A percentile compares a stretch with the other conserved stretches of the same genome.
Conservation (phyloP, 2,329 filamentous ascomycete species). For the Xylaria arbuscula region DNA sequence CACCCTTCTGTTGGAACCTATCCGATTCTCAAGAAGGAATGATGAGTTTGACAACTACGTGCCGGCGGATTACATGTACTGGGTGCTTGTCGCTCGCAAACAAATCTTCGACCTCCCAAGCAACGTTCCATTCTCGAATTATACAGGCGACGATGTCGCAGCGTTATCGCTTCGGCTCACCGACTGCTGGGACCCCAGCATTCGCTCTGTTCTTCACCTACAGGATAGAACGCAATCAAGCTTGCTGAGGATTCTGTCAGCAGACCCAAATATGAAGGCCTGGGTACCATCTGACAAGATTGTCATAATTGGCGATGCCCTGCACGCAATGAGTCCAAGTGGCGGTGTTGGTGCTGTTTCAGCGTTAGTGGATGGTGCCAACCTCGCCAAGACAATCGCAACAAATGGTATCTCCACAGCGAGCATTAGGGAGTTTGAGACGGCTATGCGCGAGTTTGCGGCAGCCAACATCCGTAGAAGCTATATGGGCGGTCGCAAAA, state of each 20-base stretch:
- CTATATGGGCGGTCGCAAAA: conserved; percentile 18
- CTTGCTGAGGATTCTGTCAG: conserved; percentile 21
- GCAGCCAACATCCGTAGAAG: conserved; percentile 15
- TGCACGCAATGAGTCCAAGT: conserved; percentile 34
- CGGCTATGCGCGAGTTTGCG: conserved; percentile 18
- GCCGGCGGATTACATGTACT: conserved; percentile 51
- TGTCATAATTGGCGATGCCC: conserved; percentile 30
- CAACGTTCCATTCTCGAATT: conserved; percentile 20
- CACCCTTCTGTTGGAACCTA: conserved; percentile 40
- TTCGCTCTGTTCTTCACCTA: conserved; percentile 29
- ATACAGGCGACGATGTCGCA: conserved; percentile 22
- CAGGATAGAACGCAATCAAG: conserved; percentile 27
- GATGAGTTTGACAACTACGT: conserved; percentile 16
- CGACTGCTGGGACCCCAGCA: conserved; percentile 27
- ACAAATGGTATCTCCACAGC: conserved; percentile 12
- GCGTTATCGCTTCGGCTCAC: conserved; percentile 26
- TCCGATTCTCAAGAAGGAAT: conserved; percentile 30
- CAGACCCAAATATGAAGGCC: conserved; percentile 13
- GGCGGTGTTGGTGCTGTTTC: conserved; percentile 40
- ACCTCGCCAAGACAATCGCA: conserved; percentile 11
- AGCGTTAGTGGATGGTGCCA: conserved; percentile 37
- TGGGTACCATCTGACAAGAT: conserved; percentile 26
- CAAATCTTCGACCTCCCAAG: conserved; percentile 18
- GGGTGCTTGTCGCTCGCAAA: conserved; percentile 45
- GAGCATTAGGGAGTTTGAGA: conserved; percentile 17